Conservation (phyloP, 495 filamentous ascomycete genomes). For the Lasiosphaeris hirsuta region DNA sequence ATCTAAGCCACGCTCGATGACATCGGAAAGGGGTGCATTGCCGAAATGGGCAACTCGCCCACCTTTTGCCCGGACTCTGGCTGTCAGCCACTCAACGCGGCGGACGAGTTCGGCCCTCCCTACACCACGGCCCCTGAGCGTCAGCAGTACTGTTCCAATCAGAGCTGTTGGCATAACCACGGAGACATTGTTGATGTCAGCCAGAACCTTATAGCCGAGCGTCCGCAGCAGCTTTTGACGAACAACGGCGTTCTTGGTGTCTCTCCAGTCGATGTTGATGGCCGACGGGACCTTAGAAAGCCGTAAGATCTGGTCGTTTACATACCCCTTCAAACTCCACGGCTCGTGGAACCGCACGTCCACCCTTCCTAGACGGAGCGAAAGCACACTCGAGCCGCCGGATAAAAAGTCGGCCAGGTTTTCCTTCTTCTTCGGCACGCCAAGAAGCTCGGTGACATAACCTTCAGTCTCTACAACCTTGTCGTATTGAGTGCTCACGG, state of each 20-base stretch:
- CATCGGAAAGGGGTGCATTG: conserved; percentile 65
- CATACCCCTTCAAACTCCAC: conserved; percentile 81
- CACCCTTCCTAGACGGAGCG: conserved; percentile 82
- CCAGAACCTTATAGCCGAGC: conserved; percentile 84
- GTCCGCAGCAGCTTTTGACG: conserved; percentile 68
- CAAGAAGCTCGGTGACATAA: conserved; percentile 90
- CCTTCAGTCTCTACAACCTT: conserved; percentile 98
- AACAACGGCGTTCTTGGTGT: conserved; percentile 43
- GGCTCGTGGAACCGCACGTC: conserved; percentile 95
- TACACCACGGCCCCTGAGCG: conserved; percentile 86
- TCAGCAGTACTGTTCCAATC: conserved; percentile 90
- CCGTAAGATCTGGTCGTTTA: conserved; percentile 65
- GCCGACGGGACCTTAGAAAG: conserved; percentile 37
- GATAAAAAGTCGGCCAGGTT: conserved; percentile 84
- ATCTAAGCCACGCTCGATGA: conserved; percentile 87
- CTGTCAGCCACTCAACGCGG: conserved; percentile 85
- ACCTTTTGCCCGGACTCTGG: conserved; percentile 78
- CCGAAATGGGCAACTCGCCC: conserved; percentile 92
- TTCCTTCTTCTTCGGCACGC: conserved; percentile 91
- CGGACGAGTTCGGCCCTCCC: conserved; percentile 81
- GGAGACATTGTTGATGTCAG: conserved; percentile 91
- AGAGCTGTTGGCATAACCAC: conserved; percentile 97
- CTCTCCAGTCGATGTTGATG: conserved; percentile 39
- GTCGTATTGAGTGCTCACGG: conserved; percentile 96
- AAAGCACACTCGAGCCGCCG: conserved; percentile 78